Evolutionary conservation across 2,329 filamentous ascomycete genomes (phyloP).

Genomic region (Coniella lustricola): DNA sequence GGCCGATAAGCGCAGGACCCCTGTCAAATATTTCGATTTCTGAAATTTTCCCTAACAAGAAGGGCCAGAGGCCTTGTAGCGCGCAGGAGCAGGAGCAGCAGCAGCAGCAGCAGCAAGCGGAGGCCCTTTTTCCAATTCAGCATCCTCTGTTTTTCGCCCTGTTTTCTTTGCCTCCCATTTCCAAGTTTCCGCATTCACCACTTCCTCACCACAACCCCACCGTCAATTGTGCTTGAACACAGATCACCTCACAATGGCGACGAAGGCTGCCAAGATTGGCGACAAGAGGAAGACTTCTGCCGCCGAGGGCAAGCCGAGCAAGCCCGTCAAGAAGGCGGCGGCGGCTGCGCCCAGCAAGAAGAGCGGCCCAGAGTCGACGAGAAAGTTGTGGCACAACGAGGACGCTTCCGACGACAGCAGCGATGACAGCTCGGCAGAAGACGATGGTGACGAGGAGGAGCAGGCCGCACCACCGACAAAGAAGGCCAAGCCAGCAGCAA

Average conservation of each 20-base stretch:
- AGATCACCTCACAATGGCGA: constrained; percentile 40
- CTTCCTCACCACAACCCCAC: background rate
- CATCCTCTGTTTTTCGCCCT: background rate
- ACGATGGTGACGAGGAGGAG: constrained; percentile 44
- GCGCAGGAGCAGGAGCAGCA: background rate
- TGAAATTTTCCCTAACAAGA: constrained; percentile 8
- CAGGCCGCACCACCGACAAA: constrained; percentile 31
- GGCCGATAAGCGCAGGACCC: background rate
- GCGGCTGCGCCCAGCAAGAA: constrained; percentile 39
- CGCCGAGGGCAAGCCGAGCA: constrained; percentile 39
- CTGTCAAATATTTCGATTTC: constrained; percentile 10
- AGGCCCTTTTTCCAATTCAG: too few relatives aligned
- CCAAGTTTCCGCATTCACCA: background rate
- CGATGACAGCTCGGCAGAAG: constrained; percentile 39
- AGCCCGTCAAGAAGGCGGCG: constrained; percentile 32
- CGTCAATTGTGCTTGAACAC: background rate
- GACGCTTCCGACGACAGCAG: constrained; percentile 28
- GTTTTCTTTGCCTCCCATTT: too few relatives aligned
- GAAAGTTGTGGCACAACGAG: constrained; percentile 28
- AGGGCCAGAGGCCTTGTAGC: background rate
- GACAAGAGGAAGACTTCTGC: constrained; percentile 51
- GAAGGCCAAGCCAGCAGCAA: constrained; percentile 27
- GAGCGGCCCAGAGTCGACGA: constrained; percentile 31
- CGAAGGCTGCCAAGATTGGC: constrained; percentile 36
- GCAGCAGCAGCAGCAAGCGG: too few relatives aligned